phyloP scores from a whole-genome alignment of 495 filamentous ascomycete species.

The Podospora appendiculata region DNA sequence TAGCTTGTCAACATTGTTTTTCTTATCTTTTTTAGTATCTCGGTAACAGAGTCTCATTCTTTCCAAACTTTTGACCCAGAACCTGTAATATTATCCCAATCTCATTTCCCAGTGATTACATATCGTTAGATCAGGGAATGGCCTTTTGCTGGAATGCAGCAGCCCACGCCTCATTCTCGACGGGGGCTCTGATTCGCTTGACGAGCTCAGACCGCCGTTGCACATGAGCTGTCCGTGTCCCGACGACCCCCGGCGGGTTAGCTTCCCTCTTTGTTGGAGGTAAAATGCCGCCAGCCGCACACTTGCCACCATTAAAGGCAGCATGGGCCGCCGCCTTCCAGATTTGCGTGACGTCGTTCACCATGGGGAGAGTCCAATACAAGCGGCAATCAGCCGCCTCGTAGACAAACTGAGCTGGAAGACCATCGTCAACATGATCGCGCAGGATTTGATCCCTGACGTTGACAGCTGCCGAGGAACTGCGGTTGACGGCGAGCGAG shows the following conservation, averaged over 20 bases:
- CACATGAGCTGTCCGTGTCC: background rate
- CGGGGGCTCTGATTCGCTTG: background rate
- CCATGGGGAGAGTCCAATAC: constrained; percentile 40
- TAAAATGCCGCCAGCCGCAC: constrained; percentile 4
- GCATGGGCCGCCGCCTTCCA: constrained; percentile 47
- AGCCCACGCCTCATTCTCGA: background rate
- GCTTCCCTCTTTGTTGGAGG: background rate
- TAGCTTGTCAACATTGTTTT: too few relatives aligned
- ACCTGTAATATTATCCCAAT: too few relatives aligned
- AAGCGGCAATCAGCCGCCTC: constrained; percentile 44
- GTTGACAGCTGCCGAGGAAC: background rate
- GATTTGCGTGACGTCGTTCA: constrained; percentile 31
- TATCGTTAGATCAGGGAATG: background rate
- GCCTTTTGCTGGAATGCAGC: background rate
- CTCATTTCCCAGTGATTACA: background rate
- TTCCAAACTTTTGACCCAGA: too few relatives aligned
- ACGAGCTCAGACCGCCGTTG: background rate
- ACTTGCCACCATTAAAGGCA: constrained; percentile 38
- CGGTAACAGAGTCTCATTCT: too few relatives aligned
- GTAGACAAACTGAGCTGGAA: constrained; percentile 43
- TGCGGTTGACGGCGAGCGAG: background rate
- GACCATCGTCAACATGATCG: constrained; percentile 22
- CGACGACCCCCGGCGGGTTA: too few relatives aligned
- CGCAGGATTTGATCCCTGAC: constrained; percentile 19
- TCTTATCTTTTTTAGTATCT: too few relatives aligned